phyloP scores from a whole-genome alignment of 805 yeast genomes.

The Clavispora fructus region DNA sequence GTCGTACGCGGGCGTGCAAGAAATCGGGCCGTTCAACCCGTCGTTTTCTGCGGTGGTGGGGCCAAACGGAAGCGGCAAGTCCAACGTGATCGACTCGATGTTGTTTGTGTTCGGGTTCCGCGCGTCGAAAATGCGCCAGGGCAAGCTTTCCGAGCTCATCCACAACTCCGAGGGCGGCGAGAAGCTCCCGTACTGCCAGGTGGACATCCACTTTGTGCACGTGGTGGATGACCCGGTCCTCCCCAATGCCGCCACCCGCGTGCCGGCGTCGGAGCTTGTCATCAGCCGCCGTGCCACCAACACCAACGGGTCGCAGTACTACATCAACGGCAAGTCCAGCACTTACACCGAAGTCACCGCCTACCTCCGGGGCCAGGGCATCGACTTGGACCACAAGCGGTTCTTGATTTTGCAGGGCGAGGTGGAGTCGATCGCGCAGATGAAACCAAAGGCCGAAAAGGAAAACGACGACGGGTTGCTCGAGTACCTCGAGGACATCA shows the following conservation, averaged over 20 bases:
- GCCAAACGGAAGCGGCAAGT: constrained; percentile 97
- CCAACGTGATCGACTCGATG: constrained; percentile 94
- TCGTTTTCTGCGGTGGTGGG: constrained; percentile 97
- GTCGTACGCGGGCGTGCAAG: constrained; percentile 90
- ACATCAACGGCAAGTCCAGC: constrained; percentile 63
- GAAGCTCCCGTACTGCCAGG: constrained; percentile 70
- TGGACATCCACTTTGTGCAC: constrained; percentile 81
- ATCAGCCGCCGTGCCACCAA: constrained; percentile 76
- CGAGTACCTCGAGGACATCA: constrained; percentile 93
- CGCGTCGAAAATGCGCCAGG: constrained; percentile 95
- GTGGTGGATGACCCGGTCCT: constrained; percentile 53
- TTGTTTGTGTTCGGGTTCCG: constrained; percentile 95
- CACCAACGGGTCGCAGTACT: constrained; percentile 75
- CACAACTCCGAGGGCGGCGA: constrained; percentile 73
- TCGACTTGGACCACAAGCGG: constrained; percentile 91
- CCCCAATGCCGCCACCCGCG: constrained; percentile 30
- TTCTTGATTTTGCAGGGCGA: constrained; percentile 96
- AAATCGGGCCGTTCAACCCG: constrained; percentile 89
- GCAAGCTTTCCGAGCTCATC: constrained; percentile 84
- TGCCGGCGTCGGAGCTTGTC: constrained; percentile 56
- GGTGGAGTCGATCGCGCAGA: constrained; percentile 96
- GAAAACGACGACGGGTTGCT: constrained; percentile 90
- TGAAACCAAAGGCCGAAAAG: constrained; percentile 94
- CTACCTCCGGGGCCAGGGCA: constrained; percentile 72
- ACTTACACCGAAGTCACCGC: constrained; percentile 74